phyloP scores from a whole-genome alignment of 139 green algal genomes.

The Tetraselmis striata region DNA sequence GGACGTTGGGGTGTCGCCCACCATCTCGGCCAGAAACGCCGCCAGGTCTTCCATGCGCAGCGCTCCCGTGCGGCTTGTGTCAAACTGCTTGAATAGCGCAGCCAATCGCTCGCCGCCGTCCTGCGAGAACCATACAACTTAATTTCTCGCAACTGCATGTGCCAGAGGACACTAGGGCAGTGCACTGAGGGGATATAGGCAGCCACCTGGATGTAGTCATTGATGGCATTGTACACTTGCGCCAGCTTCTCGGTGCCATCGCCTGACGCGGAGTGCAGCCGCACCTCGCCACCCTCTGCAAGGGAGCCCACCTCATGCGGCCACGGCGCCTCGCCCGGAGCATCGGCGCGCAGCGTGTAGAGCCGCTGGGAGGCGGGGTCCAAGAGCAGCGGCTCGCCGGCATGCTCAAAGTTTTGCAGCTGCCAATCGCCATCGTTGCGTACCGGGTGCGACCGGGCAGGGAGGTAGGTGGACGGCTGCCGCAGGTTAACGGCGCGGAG shows the following conservation, averaged over 20 bases:
- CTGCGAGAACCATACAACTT: no score
- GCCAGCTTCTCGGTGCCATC: not conserved
- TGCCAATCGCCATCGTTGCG: not conserved
- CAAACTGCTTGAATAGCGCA: slow-evolving; percentile 17
- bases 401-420: not conserved
- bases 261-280: not conserved
- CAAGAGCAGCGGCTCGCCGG: not conserved
- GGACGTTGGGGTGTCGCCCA: slow-evolving; percentile 18
- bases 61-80: slow-evolving; percentile 18
- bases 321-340: not conserved
- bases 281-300: not conserved
- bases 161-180: no score
- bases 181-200: no score
- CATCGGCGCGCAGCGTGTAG: not conserved
- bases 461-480: not conserved
- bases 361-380: not conserved
- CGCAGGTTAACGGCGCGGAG: slow-evolving; percentile 19
- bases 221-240: not conserved
- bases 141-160: no score
- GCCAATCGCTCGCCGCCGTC: not conserved
- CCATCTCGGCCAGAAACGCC: slow-evolving; percentile 9
- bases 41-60: slow-evolving; percentile 29
- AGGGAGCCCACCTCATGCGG: not conserved
- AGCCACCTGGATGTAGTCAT: not conserved
- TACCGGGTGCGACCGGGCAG: not conserved